These are phyloP conservation scores for Hyphodiscus sp. DNA, from an alignment of 2,329 filamentous ascomycete genomes.

Conservation along the genomic window DNA sequence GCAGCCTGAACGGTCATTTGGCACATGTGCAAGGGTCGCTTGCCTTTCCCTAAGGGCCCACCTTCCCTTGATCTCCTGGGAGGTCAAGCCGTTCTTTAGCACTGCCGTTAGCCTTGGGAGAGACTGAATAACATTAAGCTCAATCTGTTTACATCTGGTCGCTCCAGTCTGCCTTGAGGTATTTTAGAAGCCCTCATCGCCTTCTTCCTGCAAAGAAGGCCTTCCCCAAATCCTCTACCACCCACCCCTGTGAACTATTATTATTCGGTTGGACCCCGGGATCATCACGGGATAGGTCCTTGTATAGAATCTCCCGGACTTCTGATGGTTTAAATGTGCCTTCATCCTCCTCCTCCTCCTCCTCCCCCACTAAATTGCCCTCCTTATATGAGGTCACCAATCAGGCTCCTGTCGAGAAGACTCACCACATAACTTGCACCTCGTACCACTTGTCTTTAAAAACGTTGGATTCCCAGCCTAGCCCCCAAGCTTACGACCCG, in stretches of 20 bases:
- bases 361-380: conserved; percentile 8
- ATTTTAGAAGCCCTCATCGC: conserved; percentile 12
- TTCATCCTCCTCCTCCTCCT: conserved; percentile 4
- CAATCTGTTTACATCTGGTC: background rate
- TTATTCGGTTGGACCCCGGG: conserved; percentile 3
- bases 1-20: conserved; percentile 8
- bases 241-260: conserved; percentile 3
- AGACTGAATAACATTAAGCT: conserved; percentile 2
- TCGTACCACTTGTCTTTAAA: conserved; percentile 4
- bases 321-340: conserved; percentile 3
- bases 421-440: background rate
- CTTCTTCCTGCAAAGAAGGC: conserved; percentile 1
- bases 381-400: conserved; percentile 14
- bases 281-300: background rate
- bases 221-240: background rate
- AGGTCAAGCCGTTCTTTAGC: conserved; percentile 6
- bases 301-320: background rate
- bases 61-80: conserved; percentile 3
- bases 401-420: conserved; percentile 6
- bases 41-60: background rate
- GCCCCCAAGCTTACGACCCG: conserved; percentile 7
- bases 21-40: conserved; percentile 3
- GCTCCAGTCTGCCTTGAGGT: background rate
- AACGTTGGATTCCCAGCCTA: conserved; percentile 7
- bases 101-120: conserved; percentile 11